phyloP scores from a whole-genome alignment of 306 rosid genomes.

The Mimosa bimucronata region DNA sequence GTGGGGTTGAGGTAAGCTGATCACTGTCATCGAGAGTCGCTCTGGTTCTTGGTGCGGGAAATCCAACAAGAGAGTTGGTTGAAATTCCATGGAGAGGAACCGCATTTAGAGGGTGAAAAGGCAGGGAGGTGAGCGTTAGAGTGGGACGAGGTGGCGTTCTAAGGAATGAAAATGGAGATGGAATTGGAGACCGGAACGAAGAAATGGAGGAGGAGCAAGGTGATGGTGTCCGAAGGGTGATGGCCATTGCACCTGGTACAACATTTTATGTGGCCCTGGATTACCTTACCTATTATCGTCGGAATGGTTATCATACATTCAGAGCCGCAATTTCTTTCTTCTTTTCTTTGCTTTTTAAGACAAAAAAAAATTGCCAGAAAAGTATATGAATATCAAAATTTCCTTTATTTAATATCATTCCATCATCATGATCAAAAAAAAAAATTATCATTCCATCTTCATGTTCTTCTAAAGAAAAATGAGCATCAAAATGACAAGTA shows the following conservation, averaged over 20 bases:
- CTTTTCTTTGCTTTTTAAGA: no score
- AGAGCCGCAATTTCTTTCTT: neutral
- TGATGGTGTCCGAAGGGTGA: neutral
- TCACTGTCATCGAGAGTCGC: constrained; percentile 55
- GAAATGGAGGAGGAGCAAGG: neutral
- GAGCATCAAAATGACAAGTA: no score
- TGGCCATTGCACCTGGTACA: neutral
- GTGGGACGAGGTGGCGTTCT: constrained; percentile 33
- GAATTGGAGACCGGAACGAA: constrained; percentile 23
- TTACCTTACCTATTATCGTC: neutral
- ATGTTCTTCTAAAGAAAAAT: no score
- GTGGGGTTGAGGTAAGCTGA: constrained; percentile 52
- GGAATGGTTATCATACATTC: neutral
- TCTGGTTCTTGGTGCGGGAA: constrained; percentile 29
- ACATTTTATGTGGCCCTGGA: neutral
- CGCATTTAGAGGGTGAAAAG: constrained; percentile 36
- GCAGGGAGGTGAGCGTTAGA: neutral
- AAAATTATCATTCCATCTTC: no score
- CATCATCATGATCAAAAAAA: no score
- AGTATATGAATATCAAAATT: no score
- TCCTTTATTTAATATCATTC: no score
- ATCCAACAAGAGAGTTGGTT: constrained; percentile 33
- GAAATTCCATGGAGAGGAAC: constrained; percentile 30
- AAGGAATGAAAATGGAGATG: constrained; percentile 30
- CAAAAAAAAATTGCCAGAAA: no score